Percentiles rank a stretch among this genome's conserved stretches.
phyloP scores from a whole-genome alignment of 805 yeast genomes.

The Diddensiella transvaalensis region DNA sequence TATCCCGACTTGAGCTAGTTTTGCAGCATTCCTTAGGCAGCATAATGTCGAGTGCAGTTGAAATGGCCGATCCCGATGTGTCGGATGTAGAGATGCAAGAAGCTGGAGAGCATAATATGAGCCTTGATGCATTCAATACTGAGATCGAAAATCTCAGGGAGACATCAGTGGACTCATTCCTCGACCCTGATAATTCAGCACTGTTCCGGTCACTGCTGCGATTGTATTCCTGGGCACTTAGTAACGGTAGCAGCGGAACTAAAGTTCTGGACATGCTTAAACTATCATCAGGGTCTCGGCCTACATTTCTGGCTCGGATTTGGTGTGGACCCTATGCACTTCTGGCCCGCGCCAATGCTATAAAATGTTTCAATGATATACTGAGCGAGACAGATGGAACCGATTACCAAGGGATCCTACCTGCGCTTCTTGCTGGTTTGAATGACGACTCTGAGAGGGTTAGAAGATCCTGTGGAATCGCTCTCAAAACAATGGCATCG shows the following conservation, averaged over 20 bases:
- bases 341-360: slow-evolving; percentile 35
- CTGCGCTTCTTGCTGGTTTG: slow-evolving; percentile 32
- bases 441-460: slow-evolving; percentile 33
- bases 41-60: slow-evolving; percentile 18
- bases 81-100: slow-evolving; percentile 19
- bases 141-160: slow-evolving; percentile 9
- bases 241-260: not conserved
- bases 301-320: slow-evolving; percentile 36
- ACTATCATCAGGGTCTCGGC: slow-evolving; percentile 9
- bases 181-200: slow-evolving; percentile 10
- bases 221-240: slow-evolving; percentile 11
- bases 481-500: slow-evolving; percentile 22
- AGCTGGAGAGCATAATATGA: not conserved
- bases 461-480: slow-evolving; percentile 29
- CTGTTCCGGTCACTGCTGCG: slow-evolving; percentile 11
- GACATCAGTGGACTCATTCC: slow-evolving; percentile 15
- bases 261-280: slow-evolving; percentile 6
- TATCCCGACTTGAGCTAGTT: slow-evolving; percentile 57
- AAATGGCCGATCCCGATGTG: slow-evolving; percentile 10
- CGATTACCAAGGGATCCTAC: slow-evolving; percentile 37
- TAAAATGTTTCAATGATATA: slow-evolving; percentile 23
- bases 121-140: not conserved
- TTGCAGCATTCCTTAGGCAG: slow-evolving; percentile 57
- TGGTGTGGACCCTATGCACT: slow-evolving; percentile 35
- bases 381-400: slow-evolving; percentile 9